These are phyloP conservation scores for Diaporthe vexans DNA, from an alignment of 2,329 filamentous ascomycete species.

Conservation along the genomic window DNA sequence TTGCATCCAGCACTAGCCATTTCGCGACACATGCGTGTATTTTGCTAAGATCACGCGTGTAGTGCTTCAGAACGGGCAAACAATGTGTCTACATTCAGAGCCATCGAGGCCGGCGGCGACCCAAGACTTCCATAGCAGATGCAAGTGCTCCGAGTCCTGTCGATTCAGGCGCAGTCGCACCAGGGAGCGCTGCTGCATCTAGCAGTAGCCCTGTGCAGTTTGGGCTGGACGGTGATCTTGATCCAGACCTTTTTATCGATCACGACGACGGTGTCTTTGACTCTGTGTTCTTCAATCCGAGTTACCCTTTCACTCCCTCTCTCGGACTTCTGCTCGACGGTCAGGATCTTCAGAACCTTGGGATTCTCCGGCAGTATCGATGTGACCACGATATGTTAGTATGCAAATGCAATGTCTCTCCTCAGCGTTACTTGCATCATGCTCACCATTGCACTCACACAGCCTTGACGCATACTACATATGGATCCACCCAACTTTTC, in stretches of 20 bases:
- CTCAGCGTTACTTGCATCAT: background rate
- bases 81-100: background rate
- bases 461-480: background rate
- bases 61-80: background rate
- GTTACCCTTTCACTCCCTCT: conserved; percentile 11
- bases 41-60: background rate
- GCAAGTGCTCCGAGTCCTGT: fast-evolving
- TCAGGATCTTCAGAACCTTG: background rate
- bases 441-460: background rate
- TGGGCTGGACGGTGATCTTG: background rate
- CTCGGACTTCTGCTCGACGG: background rate
- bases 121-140: background rate
- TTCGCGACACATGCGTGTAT: background rate
- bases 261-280: background rate
- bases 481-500: background rate
- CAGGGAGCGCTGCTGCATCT: background rate
- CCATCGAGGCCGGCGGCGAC: background rate
- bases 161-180: background rate
- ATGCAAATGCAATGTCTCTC: background rate
- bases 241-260: background rate
- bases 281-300: background rate
- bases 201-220: background rate
- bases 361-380: background rate
- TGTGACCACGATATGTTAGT: conserved; percentile 12
- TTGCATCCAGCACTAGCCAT: background rate